phyloP scores from a whole-genome alignment of 257 asterid species.

The Plantago elongata region DNA sequence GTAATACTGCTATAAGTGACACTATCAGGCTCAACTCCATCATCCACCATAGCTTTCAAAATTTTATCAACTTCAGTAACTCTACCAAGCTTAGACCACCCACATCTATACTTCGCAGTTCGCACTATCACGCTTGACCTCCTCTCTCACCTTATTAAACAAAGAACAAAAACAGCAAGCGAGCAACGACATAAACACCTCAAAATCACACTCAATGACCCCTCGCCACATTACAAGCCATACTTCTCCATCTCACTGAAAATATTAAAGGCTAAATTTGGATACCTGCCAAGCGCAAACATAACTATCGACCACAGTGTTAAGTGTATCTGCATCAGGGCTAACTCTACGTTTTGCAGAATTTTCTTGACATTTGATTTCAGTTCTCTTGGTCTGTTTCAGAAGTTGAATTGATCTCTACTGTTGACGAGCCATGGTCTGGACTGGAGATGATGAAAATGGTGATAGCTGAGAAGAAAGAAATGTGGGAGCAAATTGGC shows the following conservation, averaged over 20 bases:
- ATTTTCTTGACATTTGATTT: too few relatives aligned
- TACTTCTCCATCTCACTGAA: slow-evolving; percentile 49
- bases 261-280: slow-evolving; percentile 46
- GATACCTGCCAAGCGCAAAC: slow-evolving; percentile 57
- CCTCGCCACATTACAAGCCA: slow-evolving; percentile 42
- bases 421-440: too few relatives aligned
- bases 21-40: slow-evolving; percentile 61
- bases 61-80: slow-evolving; percentile 53
- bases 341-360: too few relatives aligned
- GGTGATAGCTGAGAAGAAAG: too few relatives aligned
- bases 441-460: too few relatives aligned
- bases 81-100: slow-evolving; percentile 74
- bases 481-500: too few relatives aligned
- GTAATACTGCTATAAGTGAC: slow-evolving; percentile 53
- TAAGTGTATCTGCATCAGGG: slow-evolving; percentile 49
- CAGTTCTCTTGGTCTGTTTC: too few relatives aligned
- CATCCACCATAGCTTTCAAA: slow-evolving; percentile 63
- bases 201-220: slow-evolving; percentile 46
- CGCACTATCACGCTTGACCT: slow-evolving; percentile 35
- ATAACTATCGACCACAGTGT: slow-evolving; percentile 57
- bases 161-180: slow-evolving; percentile 56
- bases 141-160: slow-evolving; percentile 52
- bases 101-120: slow-evolving; percentile 58
- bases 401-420: too few relatives aligned
- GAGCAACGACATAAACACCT: slow-evolving; percentile 48